These are phyloP conservation scores for Capronia coronata DNA, from an alignment of 2,329 filamentous ascomycete genomes.

Conservation along the genomic window DNA sequence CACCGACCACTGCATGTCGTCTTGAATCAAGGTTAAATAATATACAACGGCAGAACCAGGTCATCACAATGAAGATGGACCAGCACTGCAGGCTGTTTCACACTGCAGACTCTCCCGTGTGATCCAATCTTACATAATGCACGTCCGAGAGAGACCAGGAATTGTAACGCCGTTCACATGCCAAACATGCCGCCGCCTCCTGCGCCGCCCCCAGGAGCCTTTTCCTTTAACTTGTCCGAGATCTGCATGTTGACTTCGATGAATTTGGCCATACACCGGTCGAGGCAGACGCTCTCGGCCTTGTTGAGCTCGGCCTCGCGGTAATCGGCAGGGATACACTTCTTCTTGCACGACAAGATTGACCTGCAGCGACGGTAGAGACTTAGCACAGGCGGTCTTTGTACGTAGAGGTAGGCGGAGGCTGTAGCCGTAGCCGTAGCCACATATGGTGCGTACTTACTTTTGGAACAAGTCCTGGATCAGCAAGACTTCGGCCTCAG, in stretches of 20 bases:
- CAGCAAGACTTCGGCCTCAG: conserved; percentile 92
- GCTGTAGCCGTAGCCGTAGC: too few relatives aligned
- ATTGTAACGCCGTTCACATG: conserved; percentile 32
- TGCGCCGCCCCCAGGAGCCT: conserved; percentile 62
- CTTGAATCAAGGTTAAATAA: background rate
- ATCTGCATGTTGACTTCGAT: conserved; percentile 98
- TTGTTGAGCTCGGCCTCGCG: conserved; percentile 97
- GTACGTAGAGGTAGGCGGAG: too few relatives aligned
- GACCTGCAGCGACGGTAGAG: conserved; percentile 53
- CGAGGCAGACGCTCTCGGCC: conserved; percentile 95
- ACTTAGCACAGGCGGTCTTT: background rate
- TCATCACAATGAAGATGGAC: too few relatives aligned
- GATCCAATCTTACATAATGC: background rate
- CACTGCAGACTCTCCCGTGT: background rate
- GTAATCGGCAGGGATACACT: conserved; percentile 89
- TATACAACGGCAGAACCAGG: background rate
- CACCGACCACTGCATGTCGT: background rate
- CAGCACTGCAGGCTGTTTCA: too few relatives aligned
- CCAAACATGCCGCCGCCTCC: conserved; percentile 43
- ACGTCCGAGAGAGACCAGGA: background rate
- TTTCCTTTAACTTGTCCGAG: conserved; percentile 89
- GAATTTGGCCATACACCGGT: conserved; percentile 96
- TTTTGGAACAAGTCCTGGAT: conserved; percentile 97
- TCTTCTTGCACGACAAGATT: conserved; percentile 80
- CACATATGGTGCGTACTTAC: too few relatives aligned